Base-by-base conservation (phyloP, 1,284 basidiomycete genomes). In the Sanguinoderma infundibulare region DNA sequence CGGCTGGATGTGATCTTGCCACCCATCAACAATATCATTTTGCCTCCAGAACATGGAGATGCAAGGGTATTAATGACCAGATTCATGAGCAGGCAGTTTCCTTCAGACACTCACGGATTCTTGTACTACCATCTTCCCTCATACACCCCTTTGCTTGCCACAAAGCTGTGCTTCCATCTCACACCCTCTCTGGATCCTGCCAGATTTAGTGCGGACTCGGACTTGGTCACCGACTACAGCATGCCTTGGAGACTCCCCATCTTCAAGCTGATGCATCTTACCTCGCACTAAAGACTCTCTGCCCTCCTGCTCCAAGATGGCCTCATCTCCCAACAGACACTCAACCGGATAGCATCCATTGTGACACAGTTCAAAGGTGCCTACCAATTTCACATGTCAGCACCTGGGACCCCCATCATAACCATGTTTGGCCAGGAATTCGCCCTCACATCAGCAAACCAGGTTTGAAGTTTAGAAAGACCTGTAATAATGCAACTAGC, bases 1-100 rank as follows among this genome's bases (percentile, higher is more conserved):
- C n/a, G n/a, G n/a, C n/a, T n/a, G n/a, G 52, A 69, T 28, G 50
- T 61, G 5, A 70, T 77, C 28, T 28, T 76, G 9, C 32, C 46
- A 2, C 60, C 62, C 17, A 74, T 67, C 62, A 64, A 70, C 24
- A 50, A 75, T 7, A 52, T 63, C 2, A 69, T 73, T n/a, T 30
- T 57, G 12, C 14, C 34, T 35, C 14, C 34, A 6, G 7, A 35
- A 7, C 34, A 6, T 14, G 34, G 14, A 35, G 34, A 35, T 14
- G 34, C 34, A 6, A 35, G 34, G 7, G 34, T 35, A 6, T 7
- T 35, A 7, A 14, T 14, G 34, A 35, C 34, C 7, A 14, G 34
- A 35, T 35, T 35, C 14, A 6, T 6, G 14, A 14, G 14, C 34
- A 6, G 34, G 7, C 6, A 14, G 28, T 49, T 49, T 28, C 46